Percentiles rank a stretch among this genome's conserved stretches.
These are phyloP conservation scores for Ormosia semicastrata DNA, from an alignment of 306 rosid species.

Conservation along the genomic window DNA sequence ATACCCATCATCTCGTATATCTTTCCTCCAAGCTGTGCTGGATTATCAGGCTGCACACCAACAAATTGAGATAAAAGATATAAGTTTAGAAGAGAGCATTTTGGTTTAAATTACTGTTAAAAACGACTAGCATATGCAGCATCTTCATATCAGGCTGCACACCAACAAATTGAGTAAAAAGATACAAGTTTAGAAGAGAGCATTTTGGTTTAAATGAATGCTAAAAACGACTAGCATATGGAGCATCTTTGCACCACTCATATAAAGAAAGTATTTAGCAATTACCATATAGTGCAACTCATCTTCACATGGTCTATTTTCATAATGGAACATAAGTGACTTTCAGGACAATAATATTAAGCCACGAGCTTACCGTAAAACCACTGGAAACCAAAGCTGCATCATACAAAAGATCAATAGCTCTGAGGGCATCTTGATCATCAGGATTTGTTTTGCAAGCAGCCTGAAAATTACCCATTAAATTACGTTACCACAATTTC, in stretches of 20 bases:
- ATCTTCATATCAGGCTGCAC: constrained; percentile 72
- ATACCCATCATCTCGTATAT: constrained; percentile 92
- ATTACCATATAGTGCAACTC: neutral
- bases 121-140: neutral
- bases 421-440: constrained; percentile 83
- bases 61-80: constrained; percentile 7
- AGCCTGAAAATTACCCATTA: constrained; percentile 52
- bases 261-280: neutral
- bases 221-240: neutral
- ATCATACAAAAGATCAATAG: constrained; percentile 90
- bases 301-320: neutral
- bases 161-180: constrained; percentile 21
- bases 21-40: constrained; percentile 93
- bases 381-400: constrained; percentile 98
- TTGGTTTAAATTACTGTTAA: neutral
- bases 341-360: constrained; percentile 1
- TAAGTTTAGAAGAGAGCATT: neutral
- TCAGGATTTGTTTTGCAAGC: constrained; percentile 70
- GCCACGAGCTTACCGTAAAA: constrained; percentile 58
- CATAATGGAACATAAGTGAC: neutral
- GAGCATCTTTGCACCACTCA: neutral
- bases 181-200: neutral
- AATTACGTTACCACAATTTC: constrained; percentile 2
- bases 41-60: constrained; percentile 90
- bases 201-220: neutral